phyloP scores from a whole-genome alignment of 208 protist species.

The Endotrypanum monterogeii region DNA sequence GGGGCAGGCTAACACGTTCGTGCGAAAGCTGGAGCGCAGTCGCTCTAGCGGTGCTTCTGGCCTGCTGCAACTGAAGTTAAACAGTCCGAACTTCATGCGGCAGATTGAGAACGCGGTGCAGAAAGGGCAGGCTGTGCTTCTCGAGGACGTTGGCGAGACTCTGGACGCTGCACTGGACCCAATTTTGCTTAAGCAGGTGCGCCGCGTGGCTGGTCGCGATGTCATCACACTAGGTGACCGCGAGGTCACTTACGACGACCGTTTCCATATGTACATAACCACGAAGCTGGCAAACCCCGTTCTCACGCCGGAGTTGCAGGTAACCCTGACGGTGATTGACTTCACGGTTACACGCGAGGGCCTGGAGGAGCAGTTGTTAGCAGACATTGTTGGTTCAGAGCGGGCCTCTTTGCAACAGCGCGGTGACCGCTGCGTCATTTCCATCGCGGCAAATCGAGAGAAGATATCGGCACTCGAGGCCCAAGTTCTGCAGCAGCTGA shows the following conservation, averaged over 20 bases:
- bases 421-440: constrained; percentile 88
- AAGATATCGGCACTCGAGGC: constrained; percentile 93
- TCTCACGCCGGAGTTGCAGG: constrained; percentile 94
- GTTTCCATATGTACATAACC: constrained; percentile 95
- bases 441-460: constrained; percentile 93
- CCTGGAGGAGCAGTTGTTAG: constrained; percentile 93
- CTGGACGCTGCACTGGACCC: constrained; percentile 96
- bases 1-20: constrained; percentile 94
- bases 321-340: constrained; percentile 93
- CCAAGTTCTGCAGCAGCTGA: constrained; percentile 93
- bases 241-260: constrained; percentile 93
- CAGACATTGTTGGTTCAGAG: constrained; percentile 89
- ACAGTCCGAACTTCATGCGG: constrained; percentile 90
- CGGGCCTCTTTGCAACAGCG: constrained; percentile 86
- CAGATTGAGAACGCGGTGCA: constrained; percentile 93
- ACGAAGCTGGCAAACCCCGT: constrained; percentile 95
- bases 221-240: constrained; percentile 93
- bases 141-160: constrained; percentile 95
- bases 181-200: constrained; percentile 93
- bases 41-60: constrained; percentile 54
- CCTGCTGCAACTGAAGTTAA: constrained; percentile 92
- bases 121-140: constrained; percentile 93
- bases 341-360: constrained; percentile 93
- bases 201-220: constrained; percentile 79
- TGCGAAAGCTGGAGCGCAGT: constrained; percentile 85